Evolutionary conservation across 2,329 filamentous ascomycete genomes (phyloP).

Genomic region (Colletotrichum sojae): DNA sequence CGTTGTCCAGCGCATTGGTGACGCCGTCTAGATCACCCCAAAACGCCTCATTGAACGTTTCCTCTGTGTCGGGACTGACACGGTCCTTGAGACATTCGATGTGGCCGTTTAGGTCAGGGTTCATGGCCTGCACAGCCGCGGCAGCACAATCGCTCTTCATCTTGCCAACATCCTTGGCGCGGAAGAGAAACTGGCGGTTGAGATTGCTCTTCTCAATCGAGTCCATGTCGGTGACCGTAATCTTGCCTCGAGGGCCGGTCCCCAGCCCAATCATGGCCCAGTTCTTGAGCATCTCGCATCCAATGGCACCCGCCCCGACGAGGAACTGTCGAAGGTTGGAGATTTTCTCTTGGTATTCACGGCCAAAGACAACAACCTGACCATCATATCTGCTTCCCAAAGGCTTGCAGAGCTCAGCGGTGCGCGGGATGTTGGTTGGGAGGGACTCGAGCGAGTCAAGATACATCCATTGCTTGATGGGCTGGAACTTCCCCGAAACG

Average conservation of each 20-base stretch:
- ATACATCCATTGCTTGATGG: conserved; percentile 96
- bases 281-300: conserved; percentile 99
- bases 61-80: conserved; percentile 91
- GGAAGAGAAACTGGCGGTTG: conserved; percentile 97
- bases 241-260: conserved; percentile 88
- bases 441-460: conserved; percentile 98
- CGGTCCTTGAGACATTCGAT: conserved; percentile 90
- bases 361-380: conserved; percentile 96
- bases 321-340: conserved; percentile 92
- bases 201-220: conserved; percentile 99
- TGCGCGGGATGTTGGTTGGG: conserved; percentile 80
- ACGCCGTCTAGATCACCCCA: conserved; percentile 91
- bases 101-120: conserved; percentile 89
- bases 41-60: conserved; percentile 94
- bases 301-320: conserved; percentile 96
- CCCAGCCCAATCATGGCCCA: conserved; percentile 99
- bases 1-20: conserved; percentile 97
- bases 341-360: conserved; percentile 94
- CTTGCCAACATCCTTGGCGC: conserved; percentile 91
- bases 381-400: conserved; percentile 91
- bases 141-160: conserved; percentile 98
- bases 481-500: conserved; percentile 97
- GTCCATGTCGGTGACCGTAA: conserved; percentile 97
- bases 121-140: conserved; percentile 93
- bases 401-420: conserved; percentile 90